Base-by-base conservation (phyloP, 208 protist genomes). In the Eutreptiella sp. region DNA sequence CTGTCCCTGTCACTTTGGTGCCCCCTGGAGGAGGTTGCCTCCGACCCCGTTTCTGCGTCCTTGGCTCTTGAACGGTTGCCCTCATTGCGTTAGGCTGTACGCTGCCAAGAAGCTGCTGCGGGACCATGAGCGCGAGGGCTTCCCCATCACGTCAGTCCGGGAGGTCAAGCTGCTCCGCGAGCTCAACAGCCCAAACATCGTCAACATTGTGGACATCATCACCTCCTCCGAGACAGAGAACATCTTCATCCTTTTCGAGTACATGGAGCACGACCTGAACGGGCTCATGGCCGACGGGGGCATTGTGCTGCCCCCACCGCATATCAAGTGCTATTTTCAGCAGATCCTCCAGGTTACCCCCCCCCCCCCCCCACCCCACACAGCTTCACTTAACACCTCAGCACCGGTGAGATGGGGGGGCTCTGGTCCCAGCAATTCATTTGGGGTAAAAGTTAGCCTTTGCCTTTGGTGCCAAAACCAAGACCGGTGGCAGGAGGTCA, bases 221-320 rank as follows among this genome's bases (percentile, higher is more conserved):
- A 85, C 50, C 70, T 87, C 4, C 4, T n/a, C n/a, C n/a, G n/a
- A n/a, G n/a, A 63, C 47, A 2, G 41, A 42, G 38, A 69, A 50
- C 4, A 61, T 88, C 11, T 88, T 72, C 53, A 53, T 88, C n/a
- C 79, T 76, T 0, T 80, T 88, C 41, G 83, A 88, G 41, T 88
- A 77, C 41, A 61, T 75, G 38, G 72, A 79, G 9, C 73, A 84
- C 27, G 83, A 89, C 53, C 38, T 89, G 1, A 66, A 38, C 16
- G 34, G 60, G 35, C 52, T 89, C 14, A 50, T 89, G 9, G 61
- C 77, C 32, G 46, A 53, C n/a, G 75, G 83, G 48, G 46, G 42
- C 0, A 46, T 21, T 59, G 19, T 4, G 36, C 5, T 60, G 29
- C 21, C 4, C n/a, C 5, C 5, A 4, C 29, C 28, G 36, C 3